A percentile compares a stretch with the other conserved stretches of the same genome.
Evolutionary conservation across 2,329 filamentous ascomycete genomes (phyloP).

Genomic region (Ampelomyces quisqualis): DNA sequence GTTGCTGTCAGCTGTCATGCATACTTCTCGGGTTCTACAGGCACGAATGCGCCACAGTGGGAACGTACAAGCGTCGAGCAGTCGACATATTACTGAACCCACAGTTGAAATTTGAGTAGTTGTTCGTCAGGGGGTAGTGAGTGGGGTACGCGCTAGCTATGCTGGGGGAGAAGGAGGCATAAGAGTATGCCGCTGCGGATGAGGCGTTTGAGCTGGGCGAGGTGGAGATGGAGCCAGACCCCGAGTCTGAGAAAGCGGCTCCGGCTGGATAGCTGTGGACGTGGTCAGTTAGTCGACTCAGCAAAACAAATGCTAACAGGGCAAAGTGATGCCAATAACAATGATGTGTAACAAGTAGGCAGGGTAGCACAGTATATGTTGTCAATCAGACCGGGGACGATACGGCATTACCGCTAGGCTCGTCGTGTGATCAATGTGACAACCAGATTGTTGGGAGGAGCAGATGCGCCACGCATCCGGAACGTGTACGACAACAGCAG

Average conservation of each 20-base stretch:
- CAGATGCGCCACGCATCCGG: conserved; percentile 42
- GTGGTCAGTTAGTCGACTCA: conserved; percentile 38
- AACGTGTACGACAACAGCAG: conserved; percentile 43
- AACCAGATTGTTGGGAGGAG: conserved; percentile 43
- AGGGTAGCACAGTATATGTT: conserved; percentile 45
- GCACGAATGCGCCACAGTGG: conserved; percentile 38
- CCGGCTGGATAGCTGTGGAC: conserved; percentile 53
- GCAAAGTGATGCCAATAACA: conserved; percentile 37
- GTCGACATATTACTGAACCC: conserved; percentile 44
- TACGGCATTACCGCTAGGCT: conserved; percentile 42
- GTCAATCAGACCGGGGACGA: conserved; percentile 39
- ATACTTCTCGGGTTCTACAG: conserved; percentile 34
- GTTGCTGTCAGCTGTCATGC: conserved; percentile 45
- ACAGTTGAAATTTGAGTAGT: conserved; percentile 37
- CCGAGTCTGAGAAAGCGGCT: conserved; percentile 57
- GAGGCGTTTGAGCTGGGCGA: conserved; percentile 55
- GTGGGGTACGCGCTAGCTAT: conserved; percentile 39
- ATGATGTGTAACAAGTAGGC: conserved; percentile 43
- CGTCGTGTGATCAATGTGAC: conserved; percentile 51
- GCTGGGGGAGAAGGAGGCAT: conserved; percentile 40
- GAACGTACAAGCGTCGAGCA: conserved; percentile 50
- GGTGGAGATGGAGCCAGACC: conserved; percentile 56
- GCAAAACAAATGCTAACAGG: conserved; percentile 33
- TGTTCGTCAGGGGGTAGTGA: conserved; percentile 33
- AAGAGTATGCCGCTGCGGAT: conserved; percentile 49